Evolutionary conservation across 2,329 filamentous ascomycete species (phyloP).

Genomic region (Diaporthe nobilis): DNA sequence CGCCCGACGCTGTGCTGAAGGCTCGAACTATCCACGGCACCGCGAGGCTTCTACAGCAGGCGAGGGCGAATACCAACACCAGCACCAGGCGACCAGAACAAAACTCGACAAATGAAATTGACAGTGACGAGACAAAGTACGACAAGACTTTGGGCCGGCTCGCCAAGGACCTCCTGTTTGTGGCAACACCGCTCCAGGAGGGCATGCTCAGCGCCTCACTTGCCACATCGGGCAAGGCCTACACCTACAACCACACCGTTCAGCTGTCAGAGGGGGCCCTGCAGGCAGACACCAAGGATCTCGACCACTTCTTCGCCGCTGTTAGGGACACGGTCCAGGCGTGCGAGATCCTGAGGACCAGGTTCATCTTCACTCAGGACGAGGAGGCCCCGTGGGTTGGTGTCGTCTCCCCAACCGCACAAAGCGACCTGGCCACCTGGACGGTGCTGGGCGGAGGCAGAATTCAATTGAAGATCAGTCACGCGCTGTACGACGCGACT

Average conservation of each 20-base stretch:
- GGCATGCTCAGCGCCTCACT: constrained; percentile 47
- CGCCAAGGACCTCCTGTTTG: constrained; percentile 44
- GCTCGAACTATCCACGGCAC: constrained; percentile 45
- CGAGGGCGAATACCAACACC: constrained; percentile 15
- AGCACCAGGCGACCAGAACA: constrained; percentile 20
- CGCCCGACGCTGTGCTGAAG: constrained; percentile 44
- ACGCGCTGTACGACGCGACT: constrained; percentile 45
- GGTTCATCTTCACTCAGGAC: constrained; percentile 45
- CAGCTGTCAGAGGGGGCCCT: constrained; percentile 43
- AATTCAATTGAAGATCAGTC: constrained; percentile 44
- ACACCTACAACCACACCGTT: constrained; percentile 45
- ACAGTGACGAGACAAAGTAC: constrained; percentile 24
- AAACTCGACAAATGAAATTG: background rate
- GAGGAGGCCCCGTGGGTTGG: constrained; percentile 46
- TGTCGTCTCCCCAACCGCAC: constrained; percentile 43
- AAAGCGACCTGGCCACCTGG: constrained; percentile 44
- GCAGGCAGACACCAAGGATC: constrained; percentile 39
- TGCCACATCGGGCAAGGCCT: constrained; percentile 44
- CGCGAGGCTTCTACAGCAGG: constrained; percentile 41
- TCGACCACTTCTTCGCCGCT: constrained; percentile 43
- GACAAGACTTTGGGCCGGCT: constrained; percentile 41
- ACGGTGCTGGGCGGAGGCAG: constrained; percentile 23
- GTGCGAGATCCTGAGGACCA: constrained; percentile 47
- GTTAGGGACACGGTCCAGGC: constrained; percentile 44
- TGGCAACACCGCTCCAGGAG: constrained; percentile 47